A percentile compares a stretch with the other conserved stretches of the same genome.
Conservation (phyloP, 2,329 filamentous ascomycete genomes). For the Hymenoscyphus linearis region DNA sequence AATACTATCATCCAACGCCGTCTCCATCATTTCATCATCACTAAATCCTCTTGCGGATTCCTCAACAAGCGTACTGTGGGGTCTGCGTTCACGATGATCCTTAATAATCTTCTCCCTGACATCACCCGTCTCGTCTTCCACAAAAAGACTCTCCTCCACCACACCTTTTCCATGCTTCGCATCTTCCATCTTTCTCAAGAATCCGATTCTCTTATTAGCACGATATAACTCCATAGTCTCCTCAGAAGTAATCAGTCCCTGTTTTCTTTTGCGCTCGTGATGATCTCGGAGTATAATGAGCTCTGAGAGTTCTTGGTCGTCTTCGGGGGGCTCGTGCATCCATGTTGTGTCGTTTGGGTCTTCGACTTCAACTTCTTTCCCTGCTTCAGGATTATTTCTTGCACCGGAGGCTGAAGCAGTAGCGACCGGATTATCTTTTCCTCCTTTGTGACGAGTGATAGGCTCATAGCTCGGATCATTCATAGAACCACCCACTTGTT, state of each 20-base stretch:
- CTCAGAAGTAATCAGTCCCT: background rate
- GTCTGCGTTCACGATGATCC: background rate
- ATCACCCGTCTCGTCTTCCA: background rate
- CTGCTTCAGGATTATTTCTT: background rate
- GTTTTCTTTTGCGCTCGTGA: slow-evolving; percentile 5
- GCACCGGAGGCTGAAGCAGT: background rate
- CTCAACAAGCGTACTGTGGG: background rate
- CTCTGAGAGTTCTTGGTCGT: slow-evolving; percentile 12
- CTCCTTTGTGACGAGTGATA: too few species aligned
- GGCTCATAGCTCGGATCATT: too few species aligned
- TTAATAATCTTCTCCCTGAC: background rate
- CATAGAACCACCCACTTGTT: background rate
- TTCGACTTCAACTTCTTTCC: slow-evolving; percentile 7
- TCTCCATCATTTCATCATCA: background rate
- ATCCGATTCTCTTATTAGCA: slow-evolving; percentile 4
- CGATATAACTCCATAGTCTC: slow-evolving; percentile 13
- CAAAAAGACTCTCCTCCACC: background rate
- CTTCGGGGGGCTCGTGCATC: slow-evolving; percentile 16
- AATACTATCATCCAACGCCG: background rate
- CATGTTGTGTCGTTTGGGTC: slow-evolving; percentile 12
- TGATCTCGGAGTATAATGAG: background rate
- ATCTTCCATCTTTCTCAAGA: background rate
- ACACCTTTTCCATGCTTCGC: background rate
- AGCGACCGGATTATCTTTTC: too few species aligned
- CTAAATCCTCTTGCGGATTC: background rate